Percentiles rank a stretch among this genome's conserved stretches.
phyloP scores from a whole-genome alignment of 192 early-diverging fungal genomes.

The Coemansia sp. region DNA sequence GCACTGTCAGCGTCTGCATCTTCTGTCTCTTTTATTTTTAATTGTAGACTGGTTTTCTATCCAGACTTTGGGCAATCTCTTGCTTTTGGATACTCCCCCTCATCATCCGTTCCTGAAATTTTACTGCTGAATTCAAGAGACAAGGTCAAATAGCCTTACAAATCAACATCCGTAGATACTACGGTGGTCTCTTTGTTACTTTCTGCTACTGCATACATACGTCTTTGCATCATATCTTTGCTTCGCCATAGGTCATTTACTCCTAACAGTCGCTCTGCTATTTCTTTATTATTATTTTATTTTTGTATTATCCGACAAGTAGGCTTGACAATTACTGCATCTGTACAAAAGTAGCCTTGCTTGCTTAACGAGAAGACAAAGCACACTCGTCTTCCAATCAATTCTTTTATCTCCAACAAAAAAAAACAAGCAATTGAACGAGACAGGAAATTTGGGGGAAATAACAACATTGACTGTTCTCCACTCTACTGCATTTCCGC shows the following conservation, averaged over 20 bases:
- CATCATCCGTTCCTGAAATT: constrained; percentile 1
- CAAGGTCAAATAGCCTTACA: background rate
- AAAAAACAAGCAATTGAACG: background rate
- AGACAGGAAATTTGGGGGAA: background rate
- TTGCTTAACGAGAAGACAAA: background rate
- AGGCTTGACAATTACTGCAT: constrained; percentile 3
- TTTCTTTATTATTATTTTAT: background rate
- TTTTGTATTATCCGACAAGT: background rate
- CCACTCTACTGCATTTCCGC: background rate
- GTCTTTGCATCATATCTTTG: background rate
- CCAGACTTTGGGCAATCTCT: background rate
- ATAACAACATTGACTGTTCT: background rate
- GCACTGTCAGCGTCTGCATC: background rate
- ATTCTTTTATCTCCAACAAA: constrained; percentile 5
- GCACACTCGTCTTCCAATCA: background rate
- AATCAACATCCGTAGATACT: background rate
- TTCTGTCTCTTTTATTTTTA: constrained; percentile 8
- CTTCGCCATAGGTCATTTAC: constrained; percentile 11
- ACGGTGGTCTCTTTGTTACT: constrained; percentile 7
- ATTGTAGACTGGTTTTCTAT: background rate
- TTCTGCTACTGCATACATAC: constrained; percentile 9
- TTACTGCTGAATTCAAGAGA: background rate
- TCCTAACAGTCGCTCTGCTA: constrained; percentile 2
- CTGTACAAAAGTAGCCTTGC: background rate
- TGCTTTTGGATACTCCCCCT: background rate